A percentile compares a stretch with the other conserved stretches of the same genome.
Evolutionary conservation across 768 basidiomycete species (phyloP).

Genomic region (Mycena indigotica): DNA sequence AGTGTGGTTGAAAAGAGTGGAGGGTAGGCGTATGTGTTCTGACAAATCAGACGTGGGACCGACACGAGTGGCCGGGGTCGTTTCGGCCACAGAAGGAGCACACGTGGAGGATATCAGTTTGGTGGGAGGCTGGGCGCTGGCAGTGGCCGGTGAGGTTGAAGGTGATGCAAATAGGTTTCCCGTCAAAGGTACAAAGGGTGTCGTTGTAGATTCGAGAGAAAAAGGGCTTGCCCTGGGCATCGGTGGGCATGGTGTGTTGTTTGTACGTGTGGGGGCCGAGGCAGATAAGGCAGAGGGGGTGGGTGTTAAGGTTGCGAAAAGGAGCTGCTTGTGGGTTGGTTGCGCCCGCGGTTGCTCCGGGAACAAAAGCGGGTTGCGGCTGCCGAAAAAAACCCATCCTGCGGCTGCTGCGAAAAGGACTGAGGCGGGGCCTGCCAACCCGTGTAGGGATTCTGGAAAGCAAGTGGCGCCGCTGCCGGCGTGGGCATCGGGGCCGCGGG

Average conservation of each 20-base stretch:
- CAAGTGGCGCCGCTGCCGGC: too few relatives aligned
- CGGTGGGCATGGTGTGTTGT: not conserved
- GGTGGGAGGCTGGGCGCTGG: not conserved
- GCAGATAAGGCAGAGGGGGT: conserved; percentile 20
- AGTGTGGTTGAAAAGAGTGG: conserved; percentile 20
- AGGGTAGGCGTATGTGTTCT: not conserved
- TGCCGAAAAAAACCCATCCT: too few relatives aligned
- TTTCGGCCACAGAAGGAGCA: conserved; percentile 25
- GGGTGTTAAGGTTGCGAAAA: too few relatives aligned
- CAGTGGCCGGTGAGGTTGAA: conserved; percentile 15
- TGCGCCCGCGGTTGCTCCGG: too few relatives aligned
- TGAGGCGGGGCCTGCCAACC: too few relatives aligned
- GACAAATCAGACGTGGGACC: not conserved
- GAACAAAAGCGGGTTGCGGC: too few relatives aligned
- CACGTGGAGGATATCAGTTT: conserved; percentile 11
- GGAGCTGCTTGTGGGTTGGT: too few relatives aligned
- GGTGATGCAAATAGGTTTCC: conserved; percentile 6
- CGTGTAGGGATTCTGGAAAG: too few relatives aligned
- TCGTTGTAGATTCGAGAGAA: conserved; percentile 1
- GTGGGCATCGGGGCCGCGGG: too few relatives aligned
- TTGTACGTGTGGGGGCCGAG: not conserved
- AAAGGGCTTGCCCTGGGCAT: conserved; percentile 4
- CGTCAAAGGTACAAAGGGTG: not conserved
- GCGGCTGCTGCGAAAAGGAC: too few relatives aligned
- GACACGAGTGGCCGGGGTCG: conserved; percentile 21